Evolutionary conservation across 495 filamentous ascomycete genomes (phyloP), one percentile per base, ranked within the genome.

Genomic region (Aspergillus steynii): DNA sequence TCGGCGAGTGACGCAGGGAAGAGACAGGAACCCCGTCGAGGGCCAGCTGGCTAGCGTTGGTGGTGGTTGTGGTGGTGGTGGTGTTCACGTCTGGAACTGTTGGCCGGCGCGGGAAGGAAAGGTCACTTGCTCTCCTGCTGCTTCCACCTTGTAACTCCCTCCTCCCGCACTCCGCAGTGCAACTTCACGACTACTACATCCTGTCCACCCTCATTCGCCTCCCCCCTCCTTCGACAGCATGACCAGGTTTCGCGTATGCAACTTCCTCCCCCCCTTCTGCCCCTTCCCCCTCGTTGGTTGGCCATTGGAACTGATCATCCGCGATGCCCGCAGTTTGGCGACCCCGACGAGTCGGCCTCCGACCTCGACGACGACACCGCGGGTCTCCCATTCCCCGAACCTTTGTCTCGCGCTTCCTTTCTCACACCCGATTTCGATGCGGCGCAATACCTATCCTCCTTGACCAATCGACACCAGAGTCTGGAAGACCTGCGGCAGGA

Each of bases 401-500:
- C 92, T 3, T 83, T 97, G 50, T 83, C 90, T 12, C 90, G 93
- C 27, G 74, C 79, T 42, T 89, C 90, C 59, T 97, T 96, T 74
- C 86, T 96, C 4, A 74, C 86, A 15, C 83, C 88, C 1, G 74
- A 86, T 63, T 99, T 99, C 77, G 84, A 89, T 63, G 90, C 96
- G 20, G 84, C 88, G 5, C 76, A 78, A 0, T 99, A 96, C 77
- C 88, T 99, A 45, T 90, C 91, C 5, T 88, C 88, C 4, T 80
- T 97, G 0, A 88, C 82, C 32, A 88, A 93, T 68, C 88, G 95
- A 1, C 93, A 97, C 70, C 95, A 99, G 71, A 97, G 92, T 2
- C 90, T 99, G 52, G 94, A 96, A 72, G 96, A 99, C 72, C 81
- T 99, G 20, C 90, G 93, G 15, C 73, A 86, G 29, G 96, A 99